Evolutionary conservation across 371 early-diverging fungal genomes (phyloP), one percentile per base, ranked within the genome.

Genomic region (Choanephora cucurbitarum): DNA sequence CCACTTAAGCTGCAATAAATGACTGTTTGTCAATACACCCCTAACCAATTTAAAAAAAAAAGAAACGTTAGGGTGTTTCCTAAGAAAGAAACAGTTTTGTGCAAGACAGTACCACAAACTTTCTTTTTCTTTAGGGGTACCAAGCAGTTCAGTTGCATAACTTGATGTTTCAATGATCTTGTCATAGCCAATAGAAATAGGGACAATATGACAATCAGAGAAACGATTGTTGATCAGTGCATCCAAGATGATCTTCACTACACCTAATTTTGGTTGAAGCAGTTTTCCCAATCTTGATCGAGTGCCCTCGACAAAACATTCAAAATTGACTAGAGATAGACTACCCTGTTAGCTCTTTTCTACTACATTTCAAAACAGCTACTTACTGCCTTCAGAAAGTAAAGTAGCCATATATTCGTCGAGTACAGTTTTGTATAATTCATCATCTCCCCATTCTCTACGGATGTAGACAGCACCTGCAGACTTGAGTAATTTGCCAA

Each of bases 231-330:
- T 66, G 13, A 88, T 61, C 31, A 92, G 70, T 3, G 89, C 85
- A 40, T 93, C 92, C 65, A 91, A 64, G 19, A 94, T 71, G 46
- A 92, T 86, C 64, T 92, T 91, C 54, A 94, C 73, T 32, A 94
- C 80, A 34, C 94, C 93, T 41, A 94, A 81, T 64, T 91, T 91
- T 0, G 93, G 92, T 39, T 87, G 84, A 55, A 92, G 71, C 23
- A 91, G 63, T 62, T 92, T 92, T 32, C 90, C 90, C 23, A 82
- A 73, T 47, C 95, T 81, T 52, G 86, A 86, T 13, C 95, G 86
- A 0, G 92, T 91, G 22, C 95, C 95, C 63, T 94, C 95, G 9
- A 92, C 83, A 66, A 94, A 94, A 39, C 86, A 88, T 67, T 93
- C 93, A 42, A 94, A 72, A 54, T 92, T 92, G 75, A 90, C 74